phyloP scores from a whole-genome alignment of 306 rosid genomes.

The Lablab purpureus region DNA sequence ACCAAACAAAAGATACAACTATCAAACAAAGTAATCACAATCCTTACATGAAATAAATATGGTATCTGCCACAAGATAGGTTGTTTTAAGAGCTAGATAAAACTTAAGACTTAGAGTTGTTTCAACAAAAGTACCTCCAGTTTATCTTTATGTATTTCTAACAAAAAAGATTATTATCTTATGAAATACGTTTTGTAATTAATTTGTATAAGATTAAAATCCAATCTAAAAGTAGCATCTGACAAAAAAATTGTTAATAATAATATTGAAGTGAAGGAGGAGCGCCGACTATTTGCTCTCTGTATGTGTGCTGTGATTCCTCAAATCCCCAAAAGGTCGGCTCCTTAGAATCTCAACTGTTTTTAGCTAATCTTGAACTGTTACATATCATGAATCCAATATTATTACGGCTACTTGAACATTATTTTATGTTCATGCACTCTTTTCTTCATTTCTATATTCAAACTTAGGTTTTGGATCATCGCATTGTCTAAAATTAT shows the following conservation, averaged over 20 bases:
- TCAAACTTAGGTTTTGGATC: slow-evolving; percentile 53
- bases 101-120: too few species aligned
- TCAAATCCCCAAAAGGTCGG: slow-evolving; percentile 67
- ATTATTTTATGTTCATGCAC: slow-evolving; percentile 34
- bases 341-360: slow-evolving; percentile 68
- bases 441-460: not conserved
- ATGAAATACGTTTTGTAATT: too few species aligned
- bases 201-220: not conserved
- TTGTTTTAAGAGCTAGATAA: too few species aligned
- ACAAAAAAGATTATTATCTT: too few species aligned
- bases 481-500: slow-evolving; percentile 51
- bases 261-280: not conserved
- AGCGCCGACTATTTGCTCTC: slow-evolving; percentile 70
- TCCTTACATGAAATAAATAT: too few species aligned
- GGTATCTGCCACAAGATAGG: too few species aligned
- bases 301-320: slow-evolving; percentile 73
- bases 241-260: not conserved
- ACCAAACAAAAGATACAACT: not conserved
- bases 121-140: too few species aligned
- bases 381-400: slow-evolving; percentile 44
- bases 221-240: not conserved
- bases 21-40: too few species aligned
- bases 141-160: too few species aligned
- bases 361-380: slow-evolving; percentile 59
- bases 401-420: slow-evolving; percentile 43